Evolutionary conservation across 371 early-diverging fungal species (phyloP).

Genomic region (Syncephalastrum racemosum): DNA sequence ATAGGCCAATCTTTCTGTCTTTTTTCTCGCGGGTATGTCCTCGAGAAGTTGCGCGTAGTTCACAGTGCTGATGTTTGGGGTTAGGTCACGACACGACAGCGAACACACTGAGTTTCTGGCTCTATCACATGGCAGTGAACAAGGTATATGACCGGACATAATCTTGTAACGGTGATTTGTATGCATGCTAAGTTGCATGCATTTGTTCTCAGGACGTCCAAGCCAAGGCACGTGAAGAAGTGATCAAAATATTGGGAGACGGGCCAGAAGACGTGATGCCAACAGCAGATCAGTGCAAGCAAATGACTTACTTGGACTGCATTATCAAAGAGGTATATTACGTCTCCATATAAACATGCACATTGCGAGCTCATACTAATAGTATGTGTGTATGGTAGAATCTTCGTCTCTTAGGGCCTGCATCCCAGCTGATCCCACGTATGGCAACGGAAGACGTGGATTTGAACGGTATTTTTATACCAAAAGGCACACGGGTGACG

Average conservation of each 20-base stretch:
- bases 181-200: no score
- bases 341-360: no score
- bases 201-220: conserved; percentile 31
- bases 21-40: no score
- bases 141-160: neutral
- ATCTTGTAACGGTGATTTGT: no score
- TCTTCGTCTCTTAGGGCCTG: conserved; percentile 4
- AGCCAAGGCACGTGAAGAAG: conserved; percentile 45
- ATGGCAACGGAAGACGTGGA: conserved; percentile 6
- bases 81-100: conserved; percentile 6
- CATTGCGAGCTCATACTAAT: no score
- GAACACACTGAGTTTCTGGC: conserved; percentile 13
- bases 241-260: conserved; percentile 48
- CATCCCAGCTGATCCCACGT: neutral
- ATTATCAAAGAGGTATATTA: conserved; percentile 28
- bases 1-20: no score
- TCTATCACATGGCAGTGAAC: conserved; percentile 17
- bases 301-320: conserved; percentile 44
- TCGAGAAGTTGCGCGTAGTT: no score
- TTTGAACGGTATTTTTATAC: conserved; percentile 5
- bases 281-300: conserved; percentile 36
- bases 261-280: conserved; percentile 34
- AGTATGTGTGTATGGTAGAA: no score
- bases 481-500: conserved; percentile 11
- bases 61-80: no score